Base-by-base conservation (phyloP, 1,139 yeast genomes). In the Pichia sp. region DNA sequence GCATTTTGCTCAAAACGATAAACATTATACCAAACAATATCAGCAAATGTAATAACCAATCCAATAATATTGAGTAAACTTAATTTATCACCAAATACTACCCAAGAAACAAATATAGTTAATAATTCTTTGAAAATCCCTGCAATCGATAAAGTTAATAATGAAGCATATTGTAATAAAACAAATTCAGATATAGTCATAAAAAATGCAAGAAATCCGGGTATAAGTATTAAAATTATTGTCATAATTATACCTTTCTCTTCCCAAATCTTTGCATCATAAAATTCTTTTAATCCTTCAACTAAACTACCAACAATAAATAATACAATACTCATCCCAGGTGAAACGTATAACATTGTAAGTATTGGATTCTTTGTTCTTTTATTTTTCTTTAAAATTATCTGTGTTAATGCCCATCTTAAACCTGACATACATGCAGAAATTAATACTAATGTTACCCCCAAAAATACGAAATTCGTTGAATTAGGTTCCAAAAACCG, bases 371-470 rank as follows among this genome's bases (percentile, higher is more conserved):
- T 86, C 40, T 66, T 64, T 19, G 80, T 78, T 50, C 72, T 68
- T 22, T 68, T 68, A 52, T 79, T 77, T 42, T 69, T 71, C 51
- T 77, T 79, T 43, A 91, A 66, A 15, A 89, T 69, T 23, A 91
- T 61, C 59, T 91, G 97, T 4, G 97, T 88, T 51, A 88, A 74
- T 1, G 95, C 89, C 98, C 98, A 91, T 51, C 98, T 72, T 40
- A 91, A 66, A 1, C 98, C 98, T 19, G 94, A 82, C 63, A 86
- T 72, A 58, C 83, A 71, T 4, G 95, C 77, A 4, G 96, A 91
- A 2, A 76, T 62, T 24, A 91, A 62, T 1, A 89, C 96, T 36
- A 88, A 65, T 9, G 77, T 46, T 31, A 86, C 77, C 3, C 96
- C 97, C 18, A 75, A 45, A 2, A 72, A 42, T 12, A 48, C 35